These are phyloP conservation scores for Neurospora sp. DNA, from an alignment of 495 filamentous ascomycete genomes.

Conservation along the genomic window DNA sequence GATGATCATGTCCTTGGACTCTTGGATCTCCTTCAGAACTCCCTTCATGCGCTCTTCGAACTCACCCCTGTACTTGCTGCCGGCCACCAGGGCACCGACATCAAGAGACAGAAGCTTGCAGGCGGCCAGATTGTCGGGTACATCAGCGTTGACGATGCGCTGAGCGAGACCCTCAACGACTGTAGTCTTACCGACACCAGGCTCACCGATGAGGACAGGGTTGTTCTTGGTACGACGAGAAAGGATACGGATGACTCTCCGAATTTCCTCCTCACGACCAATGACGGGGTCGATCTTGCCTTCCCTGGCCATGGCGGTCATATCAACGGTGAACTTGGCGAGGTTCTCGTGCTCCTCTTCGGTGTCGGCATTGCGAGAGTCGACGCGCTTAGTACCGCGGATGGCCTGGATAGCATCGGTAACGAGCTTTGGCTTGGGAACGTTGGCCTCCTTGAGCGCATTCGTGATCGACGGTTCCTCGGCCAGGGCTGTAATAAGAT, in stretches of 20 bases:
- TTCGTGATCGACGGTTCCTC: constrained; percentile 68
- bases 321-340: constrained; percentile 95
- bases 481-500: constrained; percentile 72
- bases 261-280: constrained; percentile 92
- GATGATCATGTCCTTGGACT: constrained; percentile 94
- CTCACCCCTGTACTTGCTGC: constrained; percentile 95
- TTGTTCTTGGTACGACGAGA: constrained; percentile 97
- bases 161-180: constrained; percentile 95
- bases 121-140: constrained; percentile 88
- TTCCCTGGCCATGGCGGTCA: constrained; percentile 88
- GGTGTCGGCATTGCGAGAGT: constrained; percentile 87
- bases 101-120: constrained; percentile 92
- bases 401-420: constrained; percentile 82
- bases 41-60: constrained; percentile 99
- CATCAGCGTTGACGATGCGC: constrained; percentile 90
- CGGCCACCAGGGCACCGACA: constrained; percentile 87
- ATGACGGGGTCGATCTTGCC: constrained; percentile 98
- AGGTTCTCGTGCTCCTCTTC: constrained; percentile 88
- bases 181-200: constrained; percentile 96
- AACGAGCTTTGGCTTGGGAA: constrained; percentile 83
- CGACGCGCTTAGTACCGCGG: constrained; percentile 80
- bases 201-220: constrained; percentile 86
- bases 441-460: constrained; percentile 72
- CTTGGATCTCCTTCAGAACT: constrained; percentile 90
- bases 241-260: constrained; percentile 86